Percentiles rank a stretch among this genome's conserved stretches.
Evolutionary conservation across 148 eudicot genomes (phyloP).

Genomic region (Limonium bicolor): DNA sequence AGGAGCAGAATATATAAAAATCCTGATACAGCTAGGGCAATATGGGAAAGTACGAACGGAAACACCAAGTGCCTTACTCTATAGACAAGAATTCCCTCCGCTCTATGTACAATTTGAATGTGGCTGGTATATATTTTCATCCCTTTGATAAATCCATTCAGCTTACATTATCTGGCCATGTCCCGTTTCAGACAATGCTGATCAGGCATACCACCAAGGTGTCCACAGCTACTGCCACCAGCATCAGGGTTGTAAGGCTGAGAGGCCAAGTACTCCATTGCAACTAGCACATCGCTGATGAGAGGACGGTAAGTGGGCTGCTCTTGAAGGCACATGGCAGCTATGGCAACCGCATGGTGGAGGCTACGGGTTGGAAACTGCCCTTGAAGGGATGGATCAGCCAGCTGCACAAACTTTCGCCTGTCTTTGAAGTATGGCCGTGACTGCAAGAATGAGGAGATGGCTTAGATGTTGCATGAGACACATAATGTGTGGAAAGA

Average conservation of each 20-base stretch:
- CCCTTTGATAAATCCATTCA: too few species aligned
- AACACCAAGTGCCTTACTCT: too few species aligned
- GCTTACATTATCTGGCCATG: slow-evolving; percentile 15
- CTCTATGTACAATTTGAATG: too few species aligned
- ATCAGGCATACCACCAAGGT: slow-evolving; percentile 7
- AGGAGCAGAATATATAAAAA: too few species aligned
- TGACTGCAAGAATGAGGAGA: slow-evolving; percentile 23
- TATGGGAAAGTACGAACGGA: too few species aligned
- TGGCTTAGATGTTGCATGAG: too few species aligned
- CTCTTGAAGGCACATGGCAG: slow-evolving; percentile 69
- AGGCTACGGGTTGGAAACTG: slow-evolving; percentile 23
- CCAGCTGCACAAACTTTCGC: slow-evolving; percentile 28
- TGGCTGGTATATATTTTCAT: too few species aligned
- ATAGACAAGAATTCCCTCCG: too few species aligned
- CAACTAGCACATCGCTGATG: slow-evolving; percentile 50
- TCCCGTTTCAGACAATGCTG: slow-evolving; percentile 14
- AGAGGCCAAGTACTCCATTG: slow-evolving; percentile 44
- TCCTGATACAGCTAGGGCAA: too few species aligned
- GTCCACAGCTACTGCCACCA: slow-evolving; percentile 3
- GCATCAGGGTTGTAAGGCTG: slow-evolving; percentile 18
- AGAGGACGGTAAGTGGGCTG: slow-evolving; percentile 43
- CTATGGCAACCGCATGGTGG: slow-evolving; percentile 42
- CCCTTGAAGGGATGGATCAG: slow-evolving; percentile 45
- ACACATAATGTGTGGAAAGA: too few species aligned
- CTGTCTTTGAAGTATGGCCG: slow-evolving; percentile 40